Percentiles rank a stretch among this genome's conserved stretches.
Evolutionary conservation across 768 basidiomycete genomes (phyloP).

Genomic region (Pulveroboletus sp.): DNA sequence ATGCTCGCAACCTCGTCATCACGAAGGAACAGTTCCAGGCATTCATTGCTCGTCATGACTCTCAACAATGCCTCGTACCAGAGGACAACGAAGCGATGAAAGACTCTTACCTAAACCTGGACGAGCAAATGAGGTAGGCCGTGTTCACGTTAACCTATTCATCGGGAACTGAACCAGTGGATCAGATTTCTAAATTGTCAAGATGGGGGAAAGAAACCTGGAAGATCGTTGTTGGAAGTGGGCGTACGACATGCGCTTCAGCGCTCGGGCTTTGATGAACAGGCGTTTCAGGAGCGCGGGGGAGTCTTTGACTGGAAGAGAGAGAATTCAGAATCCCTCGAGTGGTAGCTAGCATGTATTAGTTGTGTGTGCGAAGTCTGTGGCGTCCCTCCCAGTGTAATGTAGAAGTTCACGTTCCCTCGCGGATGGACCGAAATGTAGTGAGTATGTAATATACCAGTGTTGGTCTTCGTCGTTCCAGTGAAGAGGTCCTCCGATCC

Average conservation of each 20-base stretch:
- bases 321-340: background rate
- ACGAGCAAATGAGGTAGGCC: conserved; percentile 36
- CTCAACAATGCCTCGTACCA: conserved; percentile 31
- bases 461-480: too few relatives aligned
- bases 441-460: too few relatives aligned
- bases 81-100: conserved; percentile 38
- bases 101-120: conserved; percentile 37
- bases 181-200: conserved; percentile 33
- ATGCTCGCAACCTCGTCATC: conserved; percentile 33
- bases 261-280: conserved; percentile 33
- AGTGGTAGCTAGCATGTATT: background rate
- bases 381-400: too few relatives aligned
- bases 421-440: too few relatives aligned
- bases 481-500: too few relatives aligned
- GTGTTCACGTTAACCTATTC: too few relatives aligned
- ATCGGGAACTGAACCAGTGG: background rate
- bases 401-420: too few relatives aligned
- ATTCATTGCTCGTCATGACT: conserved; percentile 33
- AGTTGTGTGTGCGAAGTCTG: too few relatives aligned
- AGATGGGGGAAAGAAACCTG: conserved; percentile 30
- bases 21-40: conserved; percentile 32
- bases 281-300: conserved; percentile 29
- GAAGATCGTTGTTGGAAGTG: conserved; percentile 28
- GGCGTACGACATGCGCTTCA: conserved; percentile 31
- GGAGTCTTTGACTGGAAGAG: conserved; percentile 36